These are phyloP conservation scores for Crithidia fasciculata DNA, from an alignment of 208 protist species.

Conservation along the genomic window DNA sequence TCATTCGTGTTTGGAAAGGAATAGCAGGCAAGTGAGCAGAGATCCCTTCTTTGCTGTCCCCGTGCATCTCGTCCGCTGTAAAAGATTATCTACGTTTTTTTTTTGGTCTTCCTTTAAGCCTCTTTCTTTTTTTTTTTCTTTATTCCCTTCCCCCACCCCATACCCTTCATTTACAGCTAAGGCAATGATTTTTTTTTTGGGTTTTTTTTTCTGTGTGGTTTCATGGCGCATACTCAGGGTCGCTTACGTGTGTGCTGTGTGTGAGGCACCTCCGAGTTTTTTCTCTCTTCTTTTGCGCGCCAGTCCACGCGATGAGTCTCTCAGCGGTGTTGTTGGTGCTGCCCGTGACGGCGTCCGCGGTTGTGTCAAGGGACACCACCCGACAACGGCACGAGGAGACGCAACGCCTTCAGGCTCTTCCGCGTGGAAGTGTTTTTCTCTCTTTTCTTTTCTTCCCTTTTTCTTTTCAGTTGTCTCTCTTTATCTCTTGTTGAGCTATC, in stretches of 20 bases:
- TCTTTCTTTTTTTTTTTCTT: constrained; percentile 5
- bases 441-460: constrained; percentile 6
- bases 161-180: neutral
- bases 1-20: neutral
- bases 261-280: neutral
- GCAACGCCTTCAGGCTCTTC: too few relatives aligned
- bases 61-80: too few relatives aligned
- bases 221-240: neutral
- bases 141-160: neutral
- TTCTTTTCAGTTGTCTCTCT: neutral
- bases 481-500: neutral
- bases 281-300: neutral
- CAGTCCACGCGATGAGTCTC: neutral
- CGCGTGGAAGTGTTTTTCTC: neutral
- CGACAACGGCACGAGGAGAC: too few relatives aligned
- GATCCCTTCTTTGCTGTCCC: too few relatives aligned
- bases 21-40: too few relatives aligned
- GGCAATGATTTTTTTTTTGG: constrained; percentile 8
- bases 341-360: neutral
- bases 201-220: too few relatives aligned
- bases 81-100: neutral
- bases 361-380: too few relatives aligned
- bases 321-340: neutral
- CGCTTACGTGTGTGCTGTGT: neutral
- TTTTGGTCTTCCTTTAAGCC: neutral